A percentile compares a stretch with the other conserved stretches of the same genome.
phyloP scores from a whole-genome alignment of 768 basidiomycete species.

The Polyporus arcularius region DNA sequence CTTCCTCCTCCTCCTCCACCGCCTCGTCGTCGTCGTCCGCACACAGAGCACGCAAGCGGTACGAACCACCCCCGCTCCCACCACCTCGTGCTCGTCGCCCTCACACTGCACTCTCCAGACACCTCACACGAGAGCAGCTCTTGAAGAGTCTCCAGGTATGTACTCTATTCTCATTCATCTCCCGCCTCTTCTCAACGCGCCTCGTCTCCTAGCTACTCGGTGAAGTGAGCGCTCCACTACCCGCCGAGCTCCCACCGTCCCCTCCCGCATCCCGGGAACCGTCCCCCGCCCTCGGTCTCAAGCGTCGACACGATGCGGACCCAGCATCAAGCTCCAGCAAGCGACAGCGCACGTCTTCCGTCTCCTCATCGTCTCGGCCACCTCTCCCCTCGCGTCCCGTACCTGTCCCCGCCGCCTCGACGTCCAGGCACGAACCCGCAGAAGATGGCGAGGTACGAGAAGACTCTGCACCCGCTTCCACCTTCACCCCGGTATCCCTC shows the following conservation, averaged over 20 bases:
- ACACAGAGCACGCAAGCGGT: slow-evolving; percentile 37
- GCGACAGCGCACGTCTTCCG: slow-evolving; percentile 31
- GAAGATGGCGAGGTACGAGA: slow-evolving; percentile 52
- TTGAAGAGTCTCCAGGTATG: slow-evolving; percentile 42
- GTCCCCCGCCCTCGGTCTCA: slow-evolving; percentile 40
- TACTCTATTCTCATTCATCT: slow-evolving; percentile 4
- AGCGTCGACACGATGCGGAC: slow-evolving; percentile 39
- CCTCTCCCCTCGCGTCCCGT: slow-evolving; percentile 30
- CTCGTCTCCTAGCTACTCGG: slow-evolving; percentile 40
- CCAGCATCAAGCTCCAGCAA: slow-evolving; percentile 32
- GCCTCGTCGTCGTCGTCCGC: slow-evolving; percentile 24
- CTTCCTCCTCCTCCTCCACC: slow-evolving; percentile 31
- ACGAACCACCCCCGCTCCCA: slow-evolving; percentile 22
- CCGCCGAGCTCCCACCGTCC: slow-evolving; percentile 47
- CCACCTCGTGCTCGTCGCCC: slow-evolving; percentile 23
- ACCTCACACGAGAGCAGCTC: slow-evolving; percentile 35
- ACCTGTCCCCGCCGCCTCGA: slow-evolving; percentile 32
- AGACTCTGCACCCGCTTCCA: slow-evolving; percentile 25
- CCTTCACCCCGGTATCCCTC: background rate
- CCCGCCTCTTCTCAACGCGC: slow-evolving; percentile 10
- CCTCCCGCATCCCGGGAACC: slow-evolving; percentile 45
- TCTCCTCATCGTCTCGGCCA: slow-evolving; percentile 23
- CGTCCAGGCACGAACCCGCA: slow-evolving; percentile 34
- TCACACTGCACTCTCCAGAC: slow-evolving; percentile 23
- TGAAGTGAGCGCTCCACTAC: slow-evolving; percentile 40